Percentiles rank a stretch among this genome's conserved stretches.
These are phyloP conservation scores for Nitzschia putrida DNA, from an alignment of 108 stramenopile species.

Conservation along the genomic window DNA sequence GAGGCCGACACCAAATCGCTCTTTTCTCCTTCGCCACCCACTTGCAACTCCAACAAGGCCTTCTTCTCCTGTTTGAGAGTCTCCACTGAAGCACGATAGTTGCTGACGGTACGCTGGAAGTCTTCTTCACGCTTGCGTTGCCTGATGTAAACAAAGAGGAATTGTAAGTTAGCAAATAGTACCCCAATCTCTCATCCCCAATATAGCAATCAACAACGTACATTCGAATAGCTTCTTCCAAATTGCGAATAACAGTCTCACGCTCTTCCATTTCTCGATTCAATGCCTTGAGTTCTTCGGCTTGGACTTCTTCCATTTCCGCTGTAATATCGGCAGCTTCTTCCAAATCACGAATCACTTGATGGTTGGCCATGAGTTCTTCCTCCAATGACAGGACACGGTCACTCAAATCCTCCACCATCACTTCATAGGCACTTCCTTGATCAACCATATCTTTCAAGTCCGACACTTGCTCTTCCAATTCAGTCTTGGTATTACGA, in stretches of 20 bases:
- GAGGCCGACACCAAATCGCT: slow-evolving; percentile 63
- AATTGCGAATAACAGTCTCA: slow-evolving; percentile 73
- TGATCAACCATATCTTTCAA: slow-evolving; percentile 86
- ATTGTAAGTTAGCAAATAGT: background rate
- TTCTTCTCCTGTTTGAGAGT: slow-evolving; percentile 80
- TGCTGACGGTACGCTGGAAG: slow-evolving; percentile 75
- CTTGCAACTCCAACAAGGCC: slow-evolving; percentile 66
- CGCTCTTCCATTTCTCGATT: slow-evolving; percentile 76
- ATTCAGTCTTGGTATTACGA: slow-evolving; percentile 32
- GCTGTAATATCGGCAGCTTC: slow-evolving; percentile 87
- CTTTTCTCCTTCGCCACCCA: slow-evolving; percentile 79
- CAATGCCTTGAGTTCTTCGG: slow-evolving; percentile 79
- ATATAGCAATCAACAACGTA: no score
- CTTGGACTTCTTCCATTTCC: slow-evolving; percentile 91
- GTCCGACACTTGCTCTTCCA: slow-evolving; percentile 66
- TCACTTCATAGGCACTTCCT: slow-evolving; percentile 73
- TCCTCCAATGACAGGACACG: slow-evolving; percentile 78
- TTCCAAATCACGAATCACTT: slow-evolving; percentile 76
- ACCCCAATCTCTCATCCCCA: background rate
- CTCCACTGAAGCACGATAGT: slow-evolving; percentile 74
- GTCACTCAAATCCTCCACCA: slow-evolving; percentile 79
- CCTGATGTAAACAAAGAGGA: slow-evolving; percentile 27
- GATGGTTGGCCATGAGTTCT: slow-evolving; percentile 49
- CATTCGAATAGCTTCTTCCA: slow-evolving; percentile 91
- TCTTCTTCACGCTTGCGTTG: slow-evolving; percentile 87